A percentile compares a stretch with the other conserved stretches of the same genome.
Evolutionary conservation across 768 basidiomycete species (phyloP).

Genomic region (Gloeophyllum trabeum): DNA sequence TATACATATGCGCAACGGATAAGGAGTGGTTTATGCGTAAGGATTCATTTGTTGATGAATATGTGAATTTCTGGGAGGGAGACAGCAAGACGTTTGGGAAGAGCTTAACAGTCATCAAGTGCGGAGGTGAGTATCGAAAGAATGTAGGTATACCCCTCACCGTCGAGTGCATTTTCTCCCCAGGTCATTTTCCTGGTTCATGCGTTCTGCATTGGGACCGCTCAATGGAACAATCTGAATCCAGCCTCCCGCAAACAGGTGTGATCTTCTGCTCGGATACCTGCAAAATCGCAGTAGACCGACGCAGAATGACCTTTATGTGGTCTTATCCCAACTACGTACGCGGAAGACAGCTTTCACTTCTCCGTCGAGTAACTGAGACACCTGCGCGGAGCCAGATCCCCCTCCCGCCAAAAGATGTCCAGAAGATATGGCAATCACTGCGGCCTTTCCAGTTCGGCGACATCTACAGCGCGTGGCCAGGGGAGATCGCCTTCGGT

Average conservation of each 20-base stretch:
- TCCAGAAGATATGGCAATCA: neutral
- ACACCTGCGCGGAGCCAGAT: neutral
- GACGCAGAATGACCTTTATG: neutral
- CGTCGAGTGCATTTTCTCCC: too few relatives aligned
- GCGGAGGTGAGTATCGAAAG: neutral
- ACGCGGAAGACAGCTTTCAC: too few relatives aligned
- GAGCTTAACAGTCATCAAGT: neutral
- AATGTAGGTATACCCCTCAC: too few relatives aligned
- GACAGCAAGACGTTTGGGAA: neutral
- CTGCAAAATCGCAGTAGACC: neutral
- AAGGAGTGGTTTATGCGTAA: neutral
- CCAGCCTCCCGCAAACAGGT: too few relatives aligned
- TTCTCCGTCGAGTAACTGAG: neutral
- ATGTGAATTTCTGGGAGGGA: neutral
- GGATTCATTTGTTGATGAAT: neutral
- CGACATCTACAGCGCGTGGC: neutral
- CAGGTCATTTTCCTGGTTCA: constrained; percentile 1
- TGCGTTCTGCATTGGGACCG: constrained; percentile 1
- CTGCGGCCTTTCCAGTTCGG: neutral
- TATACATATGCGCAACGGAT: neutral
- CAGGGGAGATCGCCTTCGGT: neutral
- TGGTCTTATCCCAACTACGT: neutral
- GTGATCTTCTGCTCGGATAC: neutral
- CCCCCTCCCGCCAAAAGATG: neutral
- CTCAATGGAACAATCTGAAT: neutral